Conservation (phyloP, 2,329 filamentous ascomycete genomes). For the Penicillium freii region DNA sequence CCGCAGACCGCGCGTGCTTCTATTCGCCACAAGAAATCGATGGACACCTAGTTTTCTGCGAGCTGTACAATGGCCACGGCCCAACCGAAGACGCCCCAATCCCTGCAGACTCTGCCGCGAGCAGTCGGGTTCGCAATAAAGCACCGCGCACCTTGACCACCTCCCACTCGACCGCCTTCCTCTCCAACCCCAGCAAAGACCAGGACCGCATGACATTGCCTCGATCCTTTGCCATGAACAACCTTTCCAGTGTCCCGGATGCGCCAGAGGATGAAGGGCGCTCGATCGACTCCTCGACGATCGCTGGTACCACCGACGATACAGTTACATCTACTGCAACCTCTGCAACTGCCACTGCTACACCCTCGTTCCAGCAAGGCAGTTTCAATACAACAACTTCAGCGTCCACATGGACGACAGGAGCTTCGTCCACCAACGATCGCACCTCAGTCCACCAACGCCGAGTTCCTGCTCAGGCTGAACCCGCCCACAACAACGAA, state of each 20-base stretch:
- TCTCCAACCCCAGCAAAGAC: conserved; percentile 29
- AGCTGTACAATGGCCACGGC: conserved; percentile 65
- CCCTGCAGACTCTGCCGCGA: conserved; percentile 46
- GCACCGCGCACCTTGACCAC: conserved; percentile 36
- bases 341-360: conserved; percentile 21
- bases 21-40: conserved; percentile 70
- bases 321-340: conserved; percentile 35
- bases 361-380: conserved; percentile 3
- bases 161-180: conserved; percentile 37
- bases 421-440: conserved; percentile 14
- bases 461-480: conserved; percentile 18
- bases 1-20: conserved; percentile 67
- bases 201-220: conserved; percentile 39
- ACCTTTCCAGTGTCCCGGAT: conserved; percentile 32
- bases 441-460: conserved; percentile 30
- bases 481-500: conserved; percentile 42
- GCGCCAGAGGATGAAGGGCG: conserved; percentile 29
- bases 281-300: conserved; percentile 37
- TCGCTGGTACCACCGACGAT: conserved; percentile 43
- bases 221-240: conserved; percentile 42
- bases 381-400: neutral
- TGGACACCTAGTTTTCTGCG: conserved; percentile 68
- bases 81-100: conserved; percentile 65
- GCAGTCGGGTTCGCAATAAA: conserved; percentile 27
- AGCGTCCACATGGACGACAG: conserved; percentile 13